Evolutionary conservation across 1,139 yeast genomes (phyloP), one percentile per base, ranked within the genome.

Genomic region (Scheffersomyces segobiensis): DNA sequence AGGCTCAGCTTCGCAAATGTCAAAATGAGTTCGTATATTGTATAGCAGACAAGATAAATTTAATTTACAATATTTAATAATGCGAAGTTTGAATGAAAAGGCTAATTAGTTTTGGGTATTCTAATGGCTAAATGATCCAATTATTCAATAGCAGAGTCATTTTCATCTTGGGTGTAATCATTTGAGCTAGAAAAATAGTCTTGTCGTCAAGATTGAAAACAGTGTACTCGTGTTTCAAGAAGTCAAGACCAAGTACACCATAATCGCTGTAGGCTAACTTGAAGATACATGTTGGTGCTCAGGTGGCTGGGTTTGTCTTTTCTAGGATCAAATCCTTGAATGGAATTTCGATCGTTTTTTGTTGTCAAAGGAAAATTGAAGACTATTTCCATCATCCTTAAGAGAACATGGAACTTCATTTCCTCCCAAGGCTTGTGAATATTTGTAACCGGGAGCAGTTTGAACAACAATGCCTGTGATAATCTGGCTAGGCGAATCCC

Each of bases 321-420:
- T 10, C 14, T 32, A 71, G 52, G 48, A 75, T 59, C 50, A 69
- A 61, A 51, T 72, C 71, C 20, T 68, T 59, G 39, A 73, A 56
- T 4, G 77, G 76, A 42, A 72, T 75, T 22, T 61, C 57, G 50
- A 75, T 70, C 42, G 63, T 65, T 50, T 63, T 49, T 66, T 61
- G 18, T 64, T 65, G 53, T 69, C 61, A 57, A 78, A 78, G 57
- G 69, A 68, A 64, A 67, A 77, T 21, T 66, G 63, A 50, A 74
- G 58, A 56, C 60, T 62, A 60, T 70, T 71, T 12, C 68, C 72
- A 47, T 61, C 59, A 50, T 65, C 67, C 58, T 68, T 67, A 60
- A 75, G 66, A 39, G 69, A 59, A 61, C 82, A 78, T 24, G 72
- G 67, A 39, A 77, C 72, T 24, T 69, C 63, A 66, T 72, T 75